Evolutionary conservation across 495 filamentous ascomycete genomes (phyloP).

Genomic region (Cercophora samala): DNA sequence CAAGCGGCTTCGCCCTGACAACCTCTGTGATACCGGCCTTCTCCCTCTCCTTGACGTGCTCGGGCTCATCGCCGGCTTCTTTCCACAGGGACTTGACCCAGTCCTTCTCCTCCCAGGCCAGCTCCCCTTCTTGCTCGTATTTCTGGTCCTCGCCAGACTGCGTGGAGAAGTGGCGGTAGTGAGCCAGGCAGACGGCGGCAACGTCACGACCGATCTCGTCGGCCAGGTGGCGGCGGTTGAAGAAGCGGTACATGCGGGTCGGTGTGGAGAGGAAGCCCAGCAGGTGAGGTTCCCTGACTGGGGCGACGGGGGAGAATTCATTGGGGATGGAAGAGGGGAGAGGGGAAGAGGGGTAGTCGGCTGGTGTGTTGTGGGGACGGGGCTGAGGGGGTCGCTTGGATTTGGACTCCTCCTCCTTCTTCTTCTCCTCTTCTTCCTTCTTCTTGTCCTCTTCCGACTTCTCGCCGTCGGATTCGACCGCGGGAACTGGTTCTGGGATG

Average conservation of each 20-base stretch:
- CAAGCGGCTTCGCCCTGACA: slow-evolving; percentile 73
- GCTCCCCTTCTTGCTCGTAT: slow-evolving; percentile 67
- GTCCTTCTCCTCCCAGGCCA: slow-evolving; percentile 74
- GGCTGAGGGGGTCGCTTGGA: slow-evolving; percentile 50
- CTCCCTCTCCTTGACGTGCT: slow-evolving; percentile 50
- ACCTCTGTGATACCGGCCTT: slow-evolving; percentile 49
- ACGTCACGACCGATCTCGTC: slow-evolving; percentile 87
- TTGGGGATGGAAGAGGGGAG: slow-evolving; percentile 60
- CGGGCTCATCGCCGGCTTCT: slow-evolving; percentile 50
- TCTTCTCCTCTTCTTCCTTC: slow-evolving; percentile 33
- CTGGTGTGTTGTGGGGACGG: slow-evolving; percentile 63
- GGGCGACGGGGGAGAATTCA: slow-evolving; percentile 60
- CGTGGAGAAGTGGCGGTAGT: slow-evolving; percentile 49
- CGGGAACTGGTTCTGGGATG: slow-evolving; percentile 24
- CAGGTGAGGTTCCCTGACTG: slow-evolving; percentile 79
- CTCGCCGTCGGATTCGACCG: slow-evolving; percentile 29
- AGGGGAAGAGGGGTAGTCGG: slow-evolving; percentile 61
- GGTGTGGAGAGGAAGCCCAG: slow-evolving; percentile 93
- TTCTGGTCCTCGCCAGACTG: slow-evolving; percentile 11
- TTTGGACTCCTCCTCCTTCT: slow-evolving; percentile 42
- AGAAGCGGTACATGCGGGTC: slow-evolving; percentile 78
- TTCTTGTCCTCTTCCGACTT: slow-evolving; percentile 35
- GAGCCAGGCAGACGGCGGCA: slow-evolving; percentile 74
- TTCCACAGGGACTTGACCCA: slow-evolving; percentile 83
- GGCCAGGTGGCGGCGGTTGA: slow-evolving; percentile 80